These are phyloP conservation scores for Auriscalpium orientale DNA, from an alignment of 768 basidiomycete genomes.

Conservation along the genomic window DNA sequence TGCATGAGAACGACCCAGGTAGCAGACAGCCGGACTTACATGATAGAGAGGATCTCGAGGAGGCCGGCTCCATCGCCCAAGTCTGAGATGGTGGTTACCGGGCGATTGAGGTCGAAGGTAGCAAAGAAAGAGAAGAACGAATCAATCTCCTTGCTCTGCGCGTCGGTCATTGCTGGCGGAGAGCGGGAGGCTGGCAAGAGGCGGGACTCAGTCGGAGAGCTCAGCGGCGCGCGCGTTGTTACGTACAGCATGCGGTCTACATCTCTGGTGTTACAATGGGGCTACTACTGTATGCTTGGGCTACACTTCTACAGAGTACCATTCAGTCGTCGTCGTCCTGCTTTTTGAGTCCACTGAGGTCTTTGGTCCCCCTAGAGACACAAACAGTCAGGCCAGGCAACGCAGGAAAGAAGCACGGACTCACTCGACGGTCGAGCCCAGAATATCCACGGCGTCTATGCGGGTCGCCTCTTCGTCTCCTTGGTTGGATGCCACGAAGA, in stretches of 20 bases:
- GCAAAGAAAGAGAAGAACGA: conserved; percentile 80
- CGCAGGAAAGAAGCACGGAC: conserved; percentile 17
- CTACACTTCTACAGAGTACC: no score
- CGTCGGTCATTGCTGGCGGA: conserved; percentile 21
- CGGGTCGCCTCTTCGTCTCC: conserved; percentile 55
- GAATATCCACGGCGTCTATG: conserved; percentile 59
- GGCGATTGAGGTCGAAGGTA: conserved; percentile 59
- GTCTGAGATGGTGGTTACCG: conserved; percentile 57
- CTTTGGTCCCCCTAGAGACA: conserved; percentile 6
- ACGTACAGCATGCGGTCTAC: background rate
- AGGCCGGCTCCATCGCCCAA: conserved; percentile 76
- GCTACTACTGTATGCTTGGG: no score
- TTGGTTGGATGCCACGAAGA: conserved; percentile 65
- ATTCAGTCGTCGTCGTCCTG: conserved; percentile 15
- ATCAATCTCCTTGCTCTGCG: conserved; percentile 55
- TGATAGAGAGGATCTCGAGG: conserved; percentile 64
- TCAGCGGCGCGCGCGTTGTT: background rate
- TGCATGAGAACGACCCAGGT: conserved; percentile 3
- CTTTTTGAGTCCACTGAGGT: conserved; percentile 22
- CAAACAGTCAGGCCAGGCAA: background rate
- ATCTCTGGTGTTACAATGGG: no score
- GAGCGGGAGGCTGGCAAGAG: no score
- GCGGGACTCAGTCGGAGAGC: background rate
- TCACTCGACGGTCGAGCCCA: conserved; percentile 53
- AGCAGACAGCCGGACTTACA: conserved; percentile 42